Evolutionary conservation across 2,329 filamentous ascomycete genomes (phyloP), one percentile per base, ranked within the genome.

Genomic region (Didymella pomorum): DNA sequence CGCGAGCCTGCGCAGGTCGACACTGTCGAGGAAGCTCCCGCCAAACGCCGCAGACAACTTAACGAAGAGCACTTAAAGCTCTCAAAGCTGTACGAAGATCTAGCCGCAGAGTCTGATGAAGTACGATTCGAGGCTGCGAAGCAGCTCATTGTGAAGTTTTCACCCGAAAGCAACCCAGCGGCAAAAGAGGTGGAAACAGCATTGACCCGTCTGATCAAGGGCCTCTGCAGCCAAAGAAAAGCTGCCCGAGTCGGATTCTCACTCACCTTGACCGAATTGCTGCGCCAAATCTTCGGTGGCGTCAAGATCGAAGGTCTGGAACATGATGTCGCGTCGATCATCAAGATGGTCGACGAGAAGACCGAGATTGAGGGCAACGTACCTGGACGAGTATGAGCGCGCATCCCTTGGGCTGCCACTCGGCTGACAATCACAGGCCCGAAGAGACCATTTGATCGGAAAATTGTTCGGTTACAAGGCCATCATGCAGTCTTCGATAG

Each of bases 181-280:
- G 69, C 72, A 9, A 69, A 77, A 37, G 71, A 75, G 29, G 71
- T 81, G 20, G 74, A 80, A 45, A 72, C 73, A 25, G 76, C 76
- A 4, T 62, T 81, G 20, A 74, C 73, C 26, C 74, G 80, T 50
- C 82, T 99, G 35, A 92, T 97, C 75, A 87, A 91, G 53, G 95
- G 95, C 39, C 86, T 98, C 18, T 93, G 93, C 61, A 97, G 93
- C 74, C 89, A 92, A 53, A 88, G 92, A 56, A 97, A 97, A 79
- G 92, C 91, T 12, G 92, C 94, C 18, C 86, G 95, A 25, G 80
- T 95, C 49, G 95, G 95, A 3, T 97, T 96, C 75, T 96, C 92
- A 52, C 83, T 97, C 54, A 94, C 94, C 0, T 80, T 98, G 65
- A 90, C 93, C 0, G 93, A 97, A 76, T 80, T 96, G 9, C 75